Percentiles rank a stretch among this genome's conserved stretches.
Conservation (phyloP, 2,329 filamentous ascomycete species). For the Colletotrichum sp. region DNA sequence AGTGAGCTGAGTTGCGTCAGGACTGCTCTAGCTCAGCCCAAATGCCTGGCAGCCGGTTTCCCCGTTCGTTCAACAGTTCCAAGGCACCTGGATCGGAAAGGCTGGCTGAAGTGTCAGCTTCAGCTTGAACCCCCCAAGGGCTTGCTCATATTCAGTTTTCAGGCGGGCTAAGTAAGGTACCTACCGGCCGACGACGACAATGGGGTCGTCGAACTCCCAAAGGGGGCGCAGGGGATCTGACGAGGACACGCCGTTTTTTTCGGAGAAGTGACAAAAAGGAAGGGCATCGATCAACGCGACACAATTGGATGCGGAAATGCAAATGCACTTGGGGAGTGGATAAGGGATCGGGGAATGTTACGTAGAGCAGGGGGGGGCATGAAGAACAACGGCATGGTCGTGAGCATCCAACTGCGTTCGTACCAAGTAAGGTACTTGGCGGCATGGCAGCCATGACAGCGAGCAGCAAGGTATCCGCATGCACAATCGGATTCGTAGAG, state of each 20-base stretch:
- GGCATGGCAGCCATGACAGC: not conserved
- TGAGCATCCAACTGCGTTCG: not conserved
- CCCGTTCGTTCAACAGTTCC: not conserved
- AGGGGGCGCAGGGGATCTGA: not conserved
- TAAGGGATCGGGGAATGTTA: not conserved
- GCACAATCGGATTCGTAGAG: not conserved
- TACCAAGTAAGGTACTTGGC: not conserved
- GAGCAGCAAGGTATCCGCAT: not conserved
- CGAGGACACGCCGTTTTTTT: not conserved
- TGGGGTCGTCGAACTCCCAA: not conserved
- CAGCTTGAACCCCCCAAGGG: not conserved
- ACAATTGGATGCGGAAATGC: not conserved
- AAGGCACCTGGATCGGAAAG: not conserved
- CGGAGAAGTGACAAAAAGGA: conserved; percentile 3
- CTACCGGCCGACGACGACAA: not conserved
- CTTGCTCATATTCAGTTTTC: not conserved
- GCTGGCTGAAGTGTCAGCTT: not conserved
- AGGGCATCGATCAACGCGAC: not conserved
- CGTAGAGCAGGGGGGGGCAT: not conserved
- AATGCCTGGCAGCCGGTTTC: not conserved
- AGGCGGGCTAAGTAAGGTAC: not conserved
- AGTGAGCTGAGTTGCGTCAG: not conserved
- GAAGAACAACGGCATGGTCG: not conserved
- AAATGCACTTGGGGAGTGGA: not conserved
- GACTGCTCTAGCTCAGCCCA: not conserved